Base-by-base conservation (phyloP, 371 early-diverging fungal species). In the Rhizomucor pusillus region DNA sequence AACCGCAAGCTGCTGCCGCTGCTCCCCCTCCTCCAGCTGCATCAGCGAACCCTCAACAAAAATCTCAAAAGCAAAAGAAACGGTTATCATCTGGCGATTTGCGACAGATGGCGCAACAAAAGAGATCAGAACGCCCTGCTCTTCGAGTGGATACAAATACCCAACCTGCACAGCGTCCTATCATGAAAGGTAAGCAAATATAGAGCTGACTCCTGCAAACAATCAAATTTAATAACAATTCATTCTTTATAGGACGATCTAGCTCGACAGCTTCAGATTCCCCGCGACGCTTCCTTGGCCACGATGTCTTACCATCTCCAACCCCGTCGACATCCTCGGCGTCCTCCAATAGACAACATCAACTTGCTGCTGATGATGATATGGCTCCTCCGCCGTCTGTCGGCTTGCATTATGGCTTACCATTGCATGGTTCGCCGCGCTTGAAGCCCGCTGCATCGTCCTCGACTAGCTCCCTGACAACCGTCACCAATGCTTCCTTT, bases 371-470 rank as follows among this genome's bases (percentile, higher is more conserved):
- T 9, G 36, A 50, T 6, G 50, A 59, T 20, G 56, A 66, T n/a
- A 51, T 54, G 49, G 54, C 45, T 1, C 65, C 56, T 5, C 51
- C 65, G n/a, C 63, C 62, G 6, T 29, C 59, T 4, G 45, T 69
- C 12, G 72, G 72, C 2, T 36, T 67, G 7, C 72, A 77, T 52
- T 75, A 71, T 61, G 73, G 73, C 18, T 43, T 73, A 20, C 69
- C 73, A 1, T 49, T 77, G 45, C 77, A 77, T 49, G 66, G 71
- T 9, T 77, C 77, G 22, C 77, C 77, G 9, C 67, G 65, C 33
- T 47, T 77, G 23, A 62, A 56, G 25, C 77, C 77, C n/a, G 67
- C 77, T 13, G 73, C 77, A 12, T 59, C 63, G 36, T 68, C 67
- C 18, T 69, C 69, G 1, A 56, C 52, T 12, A 47, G 49, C 34